Percentiles rank a stretch among this genome's conserved stretches.
Evolutionary conservation across 2,329 filamentous ascomycete genomes (phyloP).

Genomic region (Xylariales sp.): DNA sequence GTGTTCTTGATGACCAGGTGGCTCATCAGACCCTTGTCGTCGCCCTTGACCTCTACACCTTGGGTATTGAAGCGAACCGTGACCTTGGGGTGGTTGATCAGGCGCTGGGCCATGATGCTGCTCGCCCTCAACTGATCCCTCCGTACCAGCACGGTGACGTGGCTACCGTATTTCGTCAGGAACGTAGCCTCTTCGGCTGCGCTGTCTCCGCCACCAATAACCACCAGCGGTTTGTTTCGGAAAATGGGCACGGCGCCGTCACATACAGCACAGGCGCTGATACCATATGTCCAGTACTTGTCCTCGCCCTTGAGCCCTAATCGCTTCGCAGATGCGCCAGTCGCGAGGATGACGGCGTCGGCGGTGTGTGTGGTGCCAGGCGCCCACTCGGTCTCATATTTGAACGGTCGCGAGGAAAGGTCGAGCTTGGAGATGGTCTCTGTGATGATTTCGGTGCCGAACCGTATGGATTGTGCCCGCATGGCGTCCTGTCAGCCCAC

Average conservation of each 20-base stretch:
- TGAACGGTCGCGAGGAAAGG: conserved; percentile 79
- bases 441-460: conserved; percentile 87
- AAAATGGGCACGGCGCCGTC: conserved; percentile 97
- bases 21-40: conserved; percentile 82
- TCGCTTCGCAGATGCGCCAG: conserved; percentile 85
- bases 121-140: conserved; percentile 81
- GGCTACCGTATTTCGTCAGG: conserved; percentile 93
- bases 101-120: conserved; percentile 84
- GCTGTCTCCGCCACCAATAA: conserved; percentile 94
- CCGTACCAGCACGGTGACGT: conserved; percentile 90
- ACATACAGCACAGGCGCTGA: conserved; percentile 94
- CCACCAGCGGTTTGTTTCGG: conserved; percentile 89
- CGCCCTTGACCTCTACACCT: conserved; percentile 79
- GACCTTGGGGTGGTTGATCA: conserved; percentile 81
- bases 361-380: conserved; percentile 82
- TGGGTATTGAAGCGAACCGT: conserved; percentile 83
- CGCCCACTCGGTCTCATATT: conserved; percentile 86
- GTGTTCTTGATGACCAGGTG: conserved; percentile 80
- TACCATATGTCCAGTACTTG: conserved; percentile 94
- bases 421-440: conserved; percentile 91
- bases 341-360: conserved; percentile 89
- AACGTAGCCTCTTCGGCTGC: conserved; percentile 97
- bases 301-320: conserved; percentile 83
- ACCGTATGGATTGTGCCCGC: conserved; percentile 84
- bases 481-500: conserved; percentile 63